phyloP scores from a whole-genome alignment of 2,329 filamentous ascomycete genomes.

The Pleoardoris graminearum region DNA sequence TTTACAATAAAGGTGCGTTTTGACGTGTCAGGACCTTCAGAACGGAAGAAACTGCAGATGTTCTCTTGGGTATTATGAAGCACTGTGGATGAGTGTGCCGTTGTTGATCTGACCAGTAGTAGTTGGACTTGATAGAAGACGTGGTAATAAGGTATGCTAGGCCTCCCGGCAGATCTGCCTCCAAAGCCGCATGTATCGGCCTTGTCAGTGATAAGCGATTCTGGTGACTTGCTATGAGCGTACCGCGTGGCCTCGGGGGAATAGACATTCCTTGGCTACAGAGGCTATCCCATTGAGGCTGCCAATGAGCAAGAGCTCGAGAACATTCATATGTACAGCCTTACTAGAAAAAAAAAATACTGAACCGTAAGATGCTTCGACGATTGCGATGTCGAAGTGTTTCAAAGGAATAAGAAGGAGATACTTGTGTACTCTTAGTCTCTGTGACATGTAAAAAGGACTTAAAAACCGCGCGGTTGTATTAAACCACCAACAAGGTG shows the following conservation, averaged over 20 bases:
- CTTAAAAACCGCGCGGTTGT: not conserved
- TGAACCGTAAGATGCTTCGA: not conserved
- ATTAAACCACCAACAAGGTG: not conserved
- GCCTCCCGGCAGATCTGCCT: not conserved
- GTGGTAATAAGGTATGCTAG: not conserved
- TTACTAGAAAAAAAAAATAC: not conserved
- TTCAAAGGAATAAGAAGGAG: not conserved
- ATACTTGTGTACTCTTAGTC: not conserved
- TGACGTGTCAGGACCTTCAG: not conserved
- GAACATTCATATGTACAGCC: not conserved
- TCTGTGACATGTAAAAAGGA: not conserved
- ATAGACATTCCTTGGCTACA: not conserved
- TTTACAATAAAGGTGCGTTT: constrained; percentile 46
- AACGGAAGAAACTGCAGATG: not conserved
- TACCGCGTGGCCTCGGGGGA: not conserved
- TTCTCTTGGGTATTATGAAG: constrained; percentile 1
- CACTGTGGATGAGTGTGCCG: constrained; percentile 1
- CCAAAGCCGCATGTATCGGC: not conserved
- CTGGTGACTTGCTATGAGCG: no score
- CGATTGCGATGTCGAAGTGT: not conserved
- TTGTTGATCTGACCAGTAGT: constrained; percentile 6
- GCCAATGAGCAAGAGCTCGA: not conserved
- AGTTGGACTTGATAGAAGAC: not conserved
- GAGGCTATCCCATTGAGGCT: not conserved
- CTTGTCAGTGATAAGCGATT: not conserved